A percentile compares a stretch with the other conserved stretches of the same genome.
Evolutionary conservation across 2,329 filamentous ascomycete species (phyloP).

Genomic region (Chaetothyriales sp.): DNA sequence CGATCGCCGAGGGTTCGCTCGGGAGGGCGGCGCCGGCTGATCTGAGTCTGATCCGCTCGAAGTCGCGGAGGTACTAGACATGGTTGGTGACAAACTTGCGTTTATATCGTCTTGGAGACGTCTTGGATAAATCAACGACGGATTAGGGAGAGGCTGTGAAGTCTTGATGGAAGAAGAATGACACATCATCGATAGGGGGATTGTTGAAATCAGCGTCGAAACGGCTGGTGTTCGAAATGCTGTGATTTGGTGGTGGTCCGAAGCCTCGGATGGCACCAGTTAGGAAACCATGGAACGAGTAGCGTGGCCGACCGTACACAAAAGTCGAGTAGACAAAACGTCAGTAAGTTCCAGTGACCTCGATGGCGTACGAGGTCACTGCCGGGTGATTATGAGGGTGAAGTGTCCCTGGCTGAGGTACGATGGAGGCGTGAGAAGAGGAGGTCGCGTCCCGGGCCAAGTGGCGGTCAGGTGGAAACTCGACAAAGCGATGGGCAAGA

Average conservation of each 20-base stretch:
- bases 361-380: not conserved
- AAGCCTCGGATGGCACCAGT: not conserved
- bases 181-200: not conserved
- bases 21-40: conserved; percentile 31
- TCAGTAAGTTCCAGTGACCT: not conserved
- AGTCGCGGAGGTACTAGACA: conserved; percentile 26
- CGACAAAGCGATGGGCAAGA: not conserved
- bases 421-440: not conserved
- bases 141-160: not conserved
- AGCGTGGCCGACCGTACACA: not conserved
- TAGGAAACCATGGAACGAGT: not conserved
- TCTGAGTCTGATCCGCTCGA: conserved; percentile 37
- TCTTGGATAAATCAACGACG: not conserved
- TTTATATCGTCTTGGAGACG: not conserved
- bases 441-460: not conserved
- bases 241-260: not conserved
- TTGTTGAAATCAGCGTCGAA: not conserved
- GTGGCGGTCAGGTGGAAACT: not conserved
- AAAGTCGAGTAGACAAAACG: not conserved
- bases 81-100: conserved; percentile 8
- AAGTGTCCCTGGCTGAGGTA: not conserved
- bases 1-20: conserved; percentile 37
- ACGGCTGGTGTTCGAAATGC: not conserved
- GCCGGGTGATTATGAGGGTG: not conserved
- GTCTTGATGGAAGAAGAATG: not conserved